Conservation (phyloP, 2,329 filamentous ascomycete species). For the Arthrobotrys sinensis region DNA sequence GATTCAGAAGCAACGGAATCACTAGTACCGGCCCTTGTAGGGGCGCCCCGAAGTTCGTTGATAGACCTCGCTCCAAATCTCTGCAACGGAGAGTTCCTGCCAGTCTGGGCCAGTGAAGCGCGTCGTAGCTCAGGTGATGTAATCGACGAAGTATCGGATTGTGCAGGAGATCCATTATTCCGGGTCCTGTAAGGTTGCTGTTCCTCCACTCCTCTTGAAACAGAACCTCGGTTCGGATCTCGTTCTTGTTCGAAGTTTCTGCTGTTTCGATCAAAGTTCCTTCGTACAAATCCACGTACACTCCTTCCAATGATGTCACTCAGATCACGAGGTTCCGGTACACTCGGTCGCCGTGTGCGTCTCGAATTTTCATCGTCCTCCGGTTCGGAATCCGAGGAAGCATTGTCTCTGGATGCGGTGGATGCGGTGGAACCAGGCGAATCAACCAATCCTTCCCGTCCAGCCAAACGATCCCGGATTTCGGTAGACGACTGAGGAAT, state of each 20-base stretch:
- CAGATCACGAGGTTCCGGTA: slow-evolving; percentile 43
- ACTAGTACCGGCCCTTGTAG: slow-evolving; percentile 10
- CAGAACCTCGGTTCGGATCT: slow-evolving; percentile 20
- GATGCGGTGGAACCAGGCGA: slow-evolving; percentile 56
- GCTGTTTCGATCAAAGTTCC: slow-evolving; percentile 37
- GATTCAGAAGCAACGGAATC: slow-evolving; percentile 1
- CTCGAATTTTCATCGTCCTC: slow-evolving; percentile 11
- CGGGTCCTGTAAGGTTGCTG: slow-evolving; percentile 36
- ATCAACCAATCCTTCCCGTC: slow-evolving; percentile 44
- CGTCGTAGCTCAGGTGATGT: slow-evolving; percentile 47
- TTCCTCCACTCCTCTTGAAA: slow-evolving; percentile 33
- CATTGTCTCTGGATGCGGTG: slow-evolving; percentile 30
- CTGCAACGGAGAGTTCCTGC: slow-evolving; percentile 48
- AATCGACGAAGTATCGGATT: slow-evolving; percentile 38
- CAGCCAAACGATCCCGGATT: slow-evolving; percentile 52
- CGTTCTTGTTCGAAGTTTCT: slow-evolving; percentile 10
- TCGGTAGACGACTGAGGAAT: slow-evolving; percentile 56
- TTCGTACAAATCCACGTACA: slow-evolving; percentile 51
- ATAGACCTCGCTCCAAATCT: slow-evolving; percentile 47
- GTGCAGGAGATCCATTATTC: slow-evolving; percentile 52
- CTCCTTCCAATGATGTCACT: slow-evolving; percentile 55
- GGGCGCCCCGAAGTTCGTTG: slow-evolving; percentile 14
- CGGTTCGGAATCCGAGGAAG: slow-evolving; percentile 46
- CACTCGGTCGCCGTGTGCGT: slow-evolving; percentile 1
- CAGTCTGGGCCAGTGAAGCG: slow-evolving; percentile 33